Evolutionary conservation across 352 stramenopile genomes (phyloP), one percentile per base, ranked within the genome.

Genomic region (Pythium dissotocum): DNA sequence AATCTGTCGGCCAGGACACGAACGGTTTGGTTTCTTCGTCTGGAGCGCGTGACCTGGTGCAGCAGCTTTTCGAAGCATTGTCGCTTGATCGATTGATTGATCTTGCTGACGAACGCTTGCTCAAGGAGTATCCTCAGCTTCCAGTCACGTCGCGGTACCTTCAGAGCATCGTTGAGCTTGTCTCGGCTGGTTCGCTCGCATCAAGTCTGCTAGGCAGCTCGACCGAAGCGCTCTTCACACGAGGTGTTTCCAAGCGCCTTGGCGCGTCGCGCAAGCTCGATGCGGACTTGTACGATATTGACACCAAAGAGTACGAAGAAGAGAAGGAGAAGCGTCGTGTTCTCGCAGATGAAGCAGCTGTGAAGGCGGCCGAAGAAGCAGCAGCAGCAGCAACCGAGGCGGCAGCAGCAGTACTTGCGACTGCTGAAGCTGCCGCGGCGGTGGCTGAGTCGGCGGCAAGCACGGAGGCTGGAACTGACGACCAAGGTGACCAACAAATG

Each of bases 111-210:
- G 87, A 95, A 48, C 88, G 85, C 14, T 82, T 96, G 33, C 59
- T 87, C 13, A 90, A 87, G 48, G 88, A 95, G 26, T 91, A 90
- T 44, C 46, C 83, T 6, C 88, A 90, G 35, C 70, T 92, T 2
- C 87, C 89, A 0, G 82, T 97, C 14, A 90, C 77, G 49, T 95
- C 87, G 2, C 87, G 89, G 51, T 95, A 96, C 53, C 72, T 97
- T 6, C 87, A 97, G 79, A 89, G 84, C 51, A 76, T 97, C 14
- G 68, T 90, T 5, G 90, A 97, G 61, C 72, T 97, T 7, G 80
- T 94, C n/a, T 82, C 89, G 13, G 82, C 84, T 42, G 79, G 78
- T 52, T 84, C 80, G 1, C 76, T 94, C 24, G 85, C 82, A 13
- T 81, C 89, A 55, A 79, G 73, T 55, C 71, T 79, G 9, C 69